These are phyloP conservation scores for Trichoderma sp. DNA, from an alignment of 2,329 filamentous ascomycete species.

Conservation along the genomic window DNA sequence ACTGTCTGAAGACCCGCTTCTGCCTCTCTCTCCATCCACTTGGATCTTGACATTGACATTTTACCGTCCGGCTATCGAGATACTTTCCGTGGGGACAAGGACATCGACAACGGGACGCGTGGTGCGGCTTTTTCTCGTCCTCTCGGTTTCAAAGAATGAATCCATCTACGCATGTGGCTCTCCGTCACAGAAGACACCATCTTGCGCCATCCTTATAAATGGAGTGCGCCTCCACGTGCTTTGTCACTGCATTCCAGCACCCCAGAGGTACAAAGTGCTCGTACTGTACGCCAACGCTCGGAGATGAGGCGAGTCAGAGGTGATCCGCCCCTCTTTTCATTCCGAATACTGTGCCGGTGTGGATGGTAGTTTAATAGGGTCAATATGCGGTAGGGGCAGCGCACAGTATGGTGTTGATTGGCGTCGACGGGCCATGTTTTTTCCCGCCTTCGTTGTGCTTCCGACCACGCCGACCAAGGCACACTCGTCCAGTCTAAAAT, in stretches of 20 bases:
- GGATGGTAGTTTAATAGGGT: neutral
- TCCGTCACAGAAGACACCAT: neutral
- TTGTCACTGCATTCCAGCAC: slow-evolving; percentile 2
- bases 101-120: neutral
- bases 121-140: neutral
- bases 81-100: neutral
- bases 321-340: slow-evolving; percentile 17
- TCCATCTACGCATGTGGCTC: neutral
- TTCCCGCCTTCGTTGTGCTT: neutral
- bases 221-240: slow-evolving; percentile 13
- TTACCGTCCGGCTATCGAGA: slow-evolving; percentile 16
- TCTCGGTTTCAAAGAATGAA: neutral
- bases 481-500: slow-evolving; percentile 8
- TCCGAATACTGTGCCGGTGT: slow-evolving; percentile 12
- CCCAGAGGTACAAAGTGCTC: neutral
- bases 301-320: slow-evolving; percentile 18
- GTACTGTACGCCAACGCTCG: neutral
- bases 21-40: neutral
- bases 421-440: slow-evolving; percentile 5
- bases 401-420: slow-evolving; percentile 18
- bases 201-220: neutral
- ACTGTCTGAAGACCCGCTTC: slow-evolving; percentile 1
- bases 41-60: slow-evolving; percentile 14
- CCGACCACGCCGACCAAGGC: slow-evolving; percentile 14
- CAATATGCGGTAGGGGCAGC: slow-evolving; percentile 17